phyloP scores from a whole-genome alignment of 1,284 basidiomycete species.

The Coniferiporia weirii region DNA sequence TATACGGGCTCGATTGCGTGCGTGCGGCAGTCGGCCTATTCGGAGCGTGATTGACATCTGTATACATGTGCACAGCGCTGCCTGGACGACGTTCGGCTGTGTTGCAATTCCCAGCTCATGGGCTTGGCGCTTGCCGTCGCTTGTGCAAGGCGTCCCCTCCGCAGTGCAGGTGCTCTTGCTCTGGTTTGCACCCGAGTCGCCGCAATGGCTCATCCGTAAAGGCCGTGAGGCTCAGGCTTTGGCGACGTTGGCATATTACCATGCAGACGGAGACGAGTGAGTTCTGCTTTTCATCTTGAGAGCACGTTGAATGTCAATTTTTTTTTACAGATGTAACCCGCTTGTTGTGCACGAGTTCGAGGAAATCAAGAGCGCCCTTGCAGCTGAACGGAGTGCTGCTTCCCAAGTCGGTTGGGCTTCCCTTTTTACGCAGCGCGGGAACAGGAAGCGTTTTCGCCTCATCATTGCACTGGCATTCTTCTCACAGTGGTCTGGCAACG shows the following conservation, averaged over 20 bases:
- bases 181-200: constrained; percentile 63
- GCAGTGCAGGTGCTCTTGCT: constrained; percentile 55
- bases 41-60: constrained; percentile 17
- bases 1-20: constrained; percentile 70
- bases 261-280: constrained; percentile 59
- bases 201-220: constrained; percentile 64
- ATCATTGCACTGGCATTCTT: constrained; percentile 67
- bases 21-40: constrained; percentile 23
- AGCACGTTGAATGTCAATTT: neutral
- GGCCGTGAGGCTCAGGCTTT: constrained; percentile 58
- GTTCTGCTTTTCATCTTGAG: constrained; percentile 10
- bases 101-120: constrained; percentile 58
- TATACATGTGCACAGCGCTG: constrained; percentile 39
- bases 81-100: constrained; percentile 73
- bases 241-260: constrained; percentile 62
- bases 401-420: constrained; percentile 56
- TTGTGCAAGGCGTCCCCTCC: constrained; percentile 60
- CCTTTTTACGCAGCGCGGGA: constrained; percentile 53
- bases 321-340: constrained; percentile 46
- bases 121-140: constrained; percentile 72
- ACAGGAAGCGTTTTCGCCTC: constrained; percentile 62
- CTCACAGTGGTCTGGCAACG: constrained; percentile 42
- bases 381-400: constrained; percentile 46
- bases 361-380: constrained; percentile 69
- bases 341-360: constrained; percentile 68